These are phyloP conservation scores for Eimeria necatrix DNA, from an alignment of 169 alveolate species.

Conservation along the genomic window DNA sequence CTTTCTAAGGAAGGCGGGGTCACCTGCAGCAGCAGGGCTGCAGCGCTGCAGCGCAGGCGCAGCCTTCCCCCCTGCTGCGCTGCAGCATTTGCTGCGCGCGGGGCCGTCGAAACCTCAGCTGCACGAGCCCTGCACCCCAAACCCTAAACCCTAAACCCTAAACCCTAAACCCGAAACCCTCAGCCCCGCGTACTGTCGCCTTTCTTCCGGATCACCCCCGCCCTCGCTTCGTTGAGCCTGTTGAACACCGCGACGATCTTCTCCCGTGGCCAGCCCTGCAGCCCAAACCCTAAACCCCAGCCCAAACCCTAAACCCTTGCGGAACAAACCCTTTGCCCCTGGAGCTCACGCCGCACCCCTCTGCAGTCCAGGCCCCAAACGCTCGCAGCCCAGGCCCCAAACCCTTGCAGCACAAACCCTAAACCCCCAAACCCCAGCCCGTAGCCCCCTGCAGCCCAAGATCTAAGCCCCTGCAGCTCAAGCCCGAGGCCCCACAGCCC, in stretches of 20 bases:
- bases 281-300: background rate
- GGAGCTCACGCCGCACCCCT: background rate
- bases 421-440: background rate
- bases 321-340: background rate
- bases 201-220: conserved; percentile 70
- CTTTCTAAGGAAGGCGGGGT: background rate
- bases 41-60: background rate
- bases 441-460: background rate
- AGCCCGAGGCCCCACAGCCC: background rate
- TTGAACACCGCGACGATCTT: conserved; percentile 83
- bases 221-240: conserved; percentile 81
- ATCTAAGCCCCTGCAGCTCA: background rate
- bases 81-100: background rate
- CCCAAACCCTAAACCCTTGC: background rate
- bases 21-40: background rate
- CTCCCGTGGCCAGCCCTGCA: conserved; percentile 81
- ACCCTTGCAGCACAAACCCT: conserved; percentile 58
- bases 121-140: background rate
- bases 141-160: background rate
- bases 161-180: background rate
- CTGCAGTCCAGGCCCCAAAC: conserved; percentile 1
- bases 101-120: too few relatives aligned
- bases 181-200: conserved; percentile 69
- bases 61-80: background rate
- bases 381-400: background rate